Conservation (phyloP, 805 yeast genomes). For the Candida tibetensis region DNA sequence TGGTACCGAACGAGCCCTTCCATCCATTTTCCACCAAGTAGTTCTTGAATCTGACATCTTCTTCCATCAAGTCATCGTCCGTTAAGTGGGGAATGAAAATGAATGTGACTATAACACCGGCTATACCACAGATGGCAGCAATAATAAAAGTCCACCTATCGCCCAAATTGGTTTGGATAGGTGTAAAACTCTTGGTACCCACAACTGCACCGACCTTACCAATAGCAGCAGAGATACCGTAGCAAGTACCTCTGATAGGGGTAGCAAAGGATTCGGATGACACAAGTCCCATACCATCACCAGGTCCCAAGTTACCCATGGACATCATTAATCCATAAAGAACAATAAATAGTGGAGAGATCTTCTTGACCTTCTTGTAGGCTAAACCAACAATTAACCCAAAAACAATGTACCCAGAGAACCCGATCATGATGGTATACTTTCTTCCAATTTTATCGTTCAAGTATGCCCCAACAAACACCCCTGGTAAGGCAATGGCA, state of each 20-base stretch:
- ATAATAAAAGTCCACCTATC: slow-evolving; percentile 74
- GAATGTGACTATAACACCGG: slow-evolving; percentile 59
- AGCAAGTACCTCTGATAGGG: slow-evolving; percentile 71
- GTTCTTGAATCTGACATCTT: slow-evolving; percentile 61
- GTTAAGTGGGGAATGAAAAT: slow-evolving; percentile 65
- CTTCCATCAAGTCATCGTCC: slow-evolving; percentile 66
- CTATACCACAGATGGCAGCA: slow-evolving; percentile 68
- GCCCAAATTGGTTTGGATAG: slow-evolving; percentile 64
- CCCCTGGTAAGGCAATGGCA: slow-evolving; percentile 69
- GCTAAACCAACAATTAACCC: slow-evolving; percentile 71
- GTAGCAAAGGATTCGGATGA: slow-evolving; percentile 72
- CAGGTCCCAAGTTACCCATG: slow-evolving; percentile 76
- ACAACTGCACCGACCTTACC: slow-evolving; percentile 87
- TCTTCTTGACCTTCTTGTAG: slow-evolving; percentile 52
- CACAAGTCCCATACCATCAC: slow-evolving; percentile 68
- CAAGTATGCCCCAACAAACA: slow-evolving; percentile 62
- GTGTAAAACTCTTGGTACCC: slow-evolving; percentile 70
- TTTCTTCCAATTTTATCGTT: slow-evolving; percentile 69
- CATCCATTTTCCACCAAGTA: slow-evolving; percentile 61
- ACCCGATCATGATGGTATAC: slow-evolving; percentile 69
- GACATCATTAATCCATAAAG: slow-evolving; percentile 73
- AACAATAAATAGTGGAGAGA: slow-evolving; percentile 61
- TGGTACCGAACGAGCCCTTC: slow-evolving; percentile 45
- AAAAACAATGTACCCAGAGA: slow-evolving; percentile 65
- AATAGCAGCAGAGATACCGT: slow-evolving; percentile 74